These are phyloP conservation scores for Oryza rufipogon DNA, from an alignment of 176 grass and related monocot genomes.

Conservation along the genomic window DNA sequence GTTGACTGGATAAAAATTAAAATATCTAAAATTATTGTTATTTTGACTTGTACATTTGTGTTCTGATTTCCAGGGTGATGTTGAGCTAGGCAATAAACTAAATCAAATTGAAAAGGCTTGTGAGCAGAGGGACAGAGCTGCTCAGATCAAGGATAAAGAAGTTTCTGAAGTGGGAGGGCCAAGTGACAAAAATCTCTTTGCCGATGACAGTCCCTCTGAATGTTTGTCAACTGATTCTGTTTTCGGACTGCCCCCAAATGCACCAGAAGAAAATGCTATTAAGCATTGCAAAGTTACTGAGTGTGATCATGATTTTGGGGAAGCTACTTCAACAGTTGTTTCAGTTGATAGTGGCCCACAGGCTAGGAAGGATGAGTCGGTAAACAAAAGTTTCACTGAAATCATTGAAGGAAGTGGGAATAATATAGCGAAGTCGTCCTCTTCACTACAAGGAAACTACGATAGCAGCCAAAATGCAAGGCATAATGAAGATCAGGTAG, in stretches of 20 bases:
- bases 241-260: slow-evolving; percentile 37
- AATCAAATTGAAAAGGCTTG: slow-evolving; percentile 36
- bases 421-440: slow-evolving; percentile 36
- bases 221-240: slow-evolving; percentile 30
- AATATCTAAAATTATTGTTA: neutral
- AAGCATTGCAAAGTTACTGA: slow-evolving; percentile 34
- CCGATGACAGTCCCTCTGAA: slow-evolving; percentile 12
- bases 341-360: slow-evolving; percentile 26
- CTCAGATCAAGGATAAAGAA: slow-evolving; percentile 38
- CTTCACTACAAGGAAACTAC: slow-evolving; percentile 32
- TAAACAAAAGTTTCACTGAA: slow-evolving; percentile 33
- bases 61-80: slow-evolving; percentile 52
- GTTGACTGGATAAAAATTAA: neutral
- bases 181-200: slow-evolving; percentile 24
- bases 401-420: slow-evolving; percentile 23
- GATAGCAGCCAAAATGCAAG: slow-evolving; percentile 26
- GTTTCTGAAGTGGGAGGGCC: slow-evolving; percentile 35
- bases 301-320: slow-evolving; percentile 36
- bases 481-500: slow-evolving; percentile 28
- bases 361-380: slow-evolving; percentile 29
- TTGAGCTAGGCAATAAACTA: slow-evolving; percentile 36
- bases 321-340: slow-evolving; percentile 29
- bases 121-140: slow-evolving; percentile 32
- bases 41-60: slow-evolving; percentile 31
- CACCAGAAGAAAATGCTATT: slow-evolving; percentile 17